phyloP scores from a whole-genome alignment of 139 green algal genomes.

The Chlorella sp. region DNA sequence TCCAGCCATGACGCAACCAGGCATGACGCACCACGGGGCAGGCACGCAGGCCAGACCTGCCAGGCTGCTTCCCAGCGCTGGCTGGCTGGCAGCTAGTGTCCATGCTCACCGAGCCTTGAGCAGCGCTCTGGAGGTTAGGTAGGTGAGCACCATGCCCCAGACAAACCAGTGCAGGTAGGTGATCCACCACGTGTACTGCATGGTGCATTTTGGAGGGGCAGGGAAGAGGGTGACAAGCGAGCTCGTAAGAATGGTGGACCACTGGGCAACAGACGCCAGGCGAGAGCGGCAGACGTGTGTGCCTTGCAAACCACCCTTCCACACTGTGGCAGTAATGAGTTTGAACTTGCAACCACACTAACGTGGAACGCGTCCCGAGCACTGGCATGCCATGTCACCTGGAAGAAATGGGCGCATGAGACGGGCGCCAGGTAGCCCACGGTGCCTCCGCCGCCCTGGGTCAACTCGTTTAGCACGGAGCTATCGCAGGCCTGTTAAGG shows the following conservation, averaged over 20 bases:
- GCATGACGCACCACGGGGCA: not conserved
- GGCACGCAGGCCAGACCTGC: too few species aligned
- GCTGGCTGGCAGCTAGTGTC: not conserved
- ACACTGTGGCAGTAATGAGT: not conserved
- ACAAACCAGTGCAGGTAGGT: slow-evolving; percentile 36
- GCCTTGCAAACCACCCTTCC: too few species aligned
- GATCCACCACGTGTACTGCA: slow-evolving; percentile 24
- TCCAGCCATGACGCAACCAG: not conserved
- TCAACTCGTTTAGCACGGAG: not conserved
- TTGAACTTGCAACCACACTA: too few species aligned
- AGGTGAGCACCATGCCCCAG: slow-evolving; percentile 24
- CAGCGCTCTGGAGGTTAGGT: not conserved
- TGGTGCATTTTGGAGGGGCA: not conserved
- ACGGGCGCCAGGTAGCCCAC: slow-evolving; percentile 22
- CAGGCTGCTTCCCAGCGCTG: not conserved
- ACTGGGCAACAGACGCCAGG: too few species aligned
- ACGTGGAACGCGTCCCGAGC: too few species aligned
- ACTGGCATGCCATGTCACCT: not conserved
- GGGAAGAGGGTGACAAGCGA: not conserved
- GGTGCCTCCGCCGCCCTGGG: not conserved
- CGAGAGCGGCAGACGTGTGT: not conserved
- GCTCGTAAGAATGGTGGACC: not conserved
- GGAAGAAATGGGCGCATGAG: slow-evolving; percentile 24
- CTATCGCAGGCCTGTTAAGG: not conserved
- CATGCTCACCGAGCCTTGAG: slow-evolving; percentile 21